Conservation (phyloP, 2,329 filamentous ascomycete genomes). For the Davidsoniella australis region DNA sequence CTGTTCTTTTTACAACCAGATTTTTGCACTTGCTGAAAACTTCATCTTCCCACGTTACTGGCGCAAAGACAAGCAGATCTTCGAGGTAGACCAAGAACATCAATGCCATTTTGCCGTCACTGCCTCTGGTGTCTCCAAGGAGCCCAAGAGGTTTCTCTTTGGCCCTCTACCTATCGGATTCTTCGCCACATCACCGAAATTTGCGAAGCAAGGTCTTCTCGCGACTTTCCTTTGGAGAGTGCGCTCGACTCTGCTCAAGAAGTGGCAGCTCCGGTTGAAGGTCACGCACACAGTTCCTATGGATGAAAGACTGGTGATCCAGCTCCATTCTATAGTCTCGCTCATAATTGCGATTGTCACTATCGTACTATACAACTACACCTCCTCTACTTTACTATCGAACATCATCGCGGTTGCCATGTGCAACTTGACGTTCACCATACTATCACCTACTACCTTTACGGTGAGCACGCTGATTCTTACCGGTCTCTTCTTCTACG, state of each 20-base stretch:
- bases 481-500: conserved; percentile 73
- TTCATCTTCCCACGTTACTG: conserved; percentile 62
- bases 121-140: conserved; percentile 11
- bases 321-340: conserved; percentile 39
- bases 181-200: neutral
- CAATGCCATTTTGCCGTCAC: conserved; percentile 11
- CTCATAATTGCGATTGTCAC: conserved; percentile 35
- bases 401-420: conserved; percentile 80
- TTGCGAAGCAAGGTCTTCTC: neutral
- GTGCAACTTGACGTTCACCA: conserved; percentile 63
- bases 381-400: conserved; percentile 40
- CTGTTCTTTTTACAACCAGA: conserved; percentile 56
- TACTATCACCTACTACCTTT: conserved; percentile 83
- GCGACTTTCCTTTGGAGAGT: conserved; percentile 27
- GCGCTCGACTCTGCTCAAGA: conserved; percentile 31
- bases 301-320: conserved; percentile 32
- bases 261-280: conserved; percentile 33
- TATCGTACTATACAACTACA: conserved; percentile 52
- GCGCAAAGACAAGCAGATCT: conserved; percentile 21
- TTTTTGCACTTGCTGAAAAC: conserved; percentile 43
- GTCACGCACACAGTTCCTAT: conserved; percentile 31
- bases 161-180: conserved; percentile 18
- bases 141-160: conserved; percentile 9
- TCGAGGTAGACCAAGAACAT: conserved; percentile 23
- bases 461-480: conserved; percentile 64